Conservation (phyloP, 2,329 filamentous ascomycete species). For the Xylariaceae sp. region DNA sequence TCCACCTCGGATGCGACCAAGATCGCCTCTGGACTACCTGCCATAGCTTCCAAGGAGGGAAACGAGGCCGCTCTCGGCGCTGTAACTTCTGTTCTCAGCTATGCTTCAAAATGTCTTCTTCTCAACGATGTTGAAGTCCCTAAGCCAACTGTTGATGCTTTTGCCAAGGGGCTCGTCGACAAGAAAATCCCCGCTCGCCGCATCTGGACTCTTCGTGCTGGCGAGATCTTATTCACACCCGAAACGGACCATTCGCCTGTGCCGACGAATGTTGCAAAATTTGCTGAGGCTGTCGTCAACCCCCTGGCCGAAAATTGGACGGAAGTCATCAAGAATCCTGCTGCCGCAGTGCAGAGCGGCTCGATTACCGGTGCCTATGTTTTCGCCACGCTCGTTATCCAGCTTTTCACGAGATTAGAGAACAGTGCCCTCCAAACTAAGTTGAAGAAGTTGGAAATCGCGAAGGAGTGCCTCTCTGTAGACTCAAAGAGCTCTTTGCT, state of each 20-base stretch:
- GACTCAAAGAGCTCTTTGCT: constrained; percentile 86
- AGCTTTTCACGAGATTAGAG: constrained; percentile 52
- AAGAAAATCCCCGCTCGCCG: constrained; percentile 77
- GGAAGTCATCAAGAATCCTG: constrained; percentile 74
- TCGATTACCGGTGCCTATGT: constrained; percentile 78
- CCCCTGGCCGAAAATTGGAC: constrained; percentile 67
- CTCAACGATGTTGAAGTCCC: constrained; percentile 58
- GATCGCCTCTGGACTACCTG: constrained; percentile 61
- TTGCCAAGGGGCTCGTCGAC: constrained; percentile 78
- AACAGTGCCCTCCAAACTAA: constrained; percentile 42
- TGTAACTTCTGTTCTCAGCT: constrained; percentile 68
- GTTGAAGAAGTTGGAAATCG: constrained; percentile 59
- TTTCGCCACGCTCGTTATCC: constrained; percentile 59
- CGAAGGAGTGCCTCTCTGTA: constrained; percentile 61
- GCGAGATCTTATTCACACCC: constrained; percentile 63
- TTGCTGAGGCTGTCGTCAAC: constrained; percentile 50
- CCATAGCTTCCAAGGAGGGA: constrained; percentile 75
- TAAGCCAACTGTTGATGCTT: constrained; percentile 63
- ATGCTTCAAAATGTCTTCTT: constrained; percentile 61
- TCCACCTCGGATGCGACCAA: constrained; percentile 61
- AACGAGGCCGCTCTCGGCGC: constrained; percentile 78
- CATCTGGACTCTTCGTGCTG: constrained; percentile 74
- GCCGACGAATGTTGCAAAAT: constrained; percentile 43
- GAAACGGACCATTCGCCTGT: constrained; percentile 42
- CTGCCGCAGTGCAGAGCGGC: constrained; percentile 75